A percentile compares a stretch with the other conserved stretches of the same genome.
These are phyloP conservation scores for Pisolithus microcarpus DNA, from an alignment of 768 basidiomycete genomes.

Conservation along the genomic window DNA sequence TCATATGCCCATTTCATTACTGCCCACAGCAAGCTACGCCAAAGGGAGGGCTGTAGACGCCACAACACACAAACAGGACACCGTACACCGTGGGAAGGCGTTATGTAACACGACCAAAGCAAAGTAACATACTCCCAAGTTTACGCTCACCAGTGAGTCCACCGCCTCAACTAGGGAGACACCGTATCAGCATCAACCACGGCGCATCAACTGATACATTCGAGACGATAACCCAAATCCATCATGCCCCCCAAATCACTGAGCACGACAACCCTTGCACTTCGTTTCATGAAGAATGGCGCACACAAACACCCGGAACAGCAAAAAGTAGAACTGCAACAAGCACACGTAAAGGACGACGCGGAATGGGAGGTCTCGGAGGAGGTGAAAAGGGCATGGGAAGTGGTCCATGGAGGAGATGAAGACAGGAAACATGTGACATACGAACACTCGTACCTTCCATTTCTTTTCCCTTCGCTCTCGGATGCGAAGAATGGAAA, in stretches of 20 bases:
- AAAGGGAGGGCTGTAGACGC: not conserved
- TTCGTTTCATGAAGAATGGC: slow-evolving; percentile 71
- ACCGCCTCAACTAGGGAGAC: not conserved
- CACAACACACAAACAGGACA: not conserved
- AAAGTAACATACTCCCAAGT: not conserved
- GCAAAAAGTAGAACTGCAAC: slow-evolving; percentile 39
- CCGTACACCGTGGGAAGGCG: not conserved
- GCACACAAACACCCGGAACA: slow-evolving; percentile 38
- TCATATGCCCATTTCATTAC: no score
- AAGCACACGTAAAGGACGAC: slow-evolving; percentile 53
- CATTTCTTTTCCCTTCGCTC: slow-evolving; percentile 49
- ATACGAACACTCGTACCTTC: slow-evolving; percentile 59
- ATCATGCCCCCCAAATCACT: slow-evolving; percentile 35
- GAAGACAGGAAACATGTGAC: slow-evolving; percentile 29
- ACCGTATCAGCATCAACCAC: no score
- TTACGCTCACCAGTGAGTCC: not conserved
- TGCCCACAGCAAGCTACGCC: not conserved
- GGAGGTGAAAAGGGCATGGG: slow-evolving; percentile 51
- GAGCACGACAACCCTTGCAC: slow-evolving; percentile 56
- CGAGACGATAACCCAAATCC: no score
- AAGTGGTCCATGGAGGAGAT: slow-evolving; percentile 20
- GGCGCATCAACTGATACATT: no score
- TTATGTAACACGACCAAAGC: not conserved
- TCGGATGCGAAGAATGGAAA: slow-evolving; percentile 17
- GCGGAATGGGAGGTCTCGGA: slow-evolving; percentile 57